These are phyloP conservation scores for Aspergillus piperis DNA, from an alignment of 2,329 filamentous ascomycete species.

Conservation along the genomic window DNA sequence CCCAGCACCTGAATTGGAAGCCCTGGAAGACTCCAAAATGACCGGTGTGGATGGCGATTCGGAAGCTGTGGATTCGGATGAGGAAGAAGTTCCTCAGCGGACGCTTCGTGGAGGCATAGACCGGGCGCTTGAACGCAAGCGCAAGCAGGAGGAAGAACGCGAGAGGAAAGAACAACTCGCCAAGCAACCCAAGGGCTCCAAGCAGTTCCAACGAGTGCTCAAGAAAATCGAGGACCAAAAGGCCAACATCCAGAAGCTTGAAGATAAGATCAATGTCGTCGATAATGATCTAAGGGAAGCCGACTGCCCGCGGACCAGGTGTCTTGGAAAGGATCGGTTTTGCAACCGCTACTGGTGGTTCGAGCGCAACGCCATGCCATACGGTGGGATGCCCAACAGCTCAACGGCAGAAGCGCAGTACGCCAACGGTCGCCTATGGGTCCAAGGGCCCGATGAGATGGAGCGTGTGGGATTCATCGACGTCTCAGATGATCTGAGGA, in stretches of 20 bases:
- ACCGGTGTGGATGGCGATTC: constrained; percentile 60
- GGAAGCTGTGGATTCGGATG: constrained; percentile 67
- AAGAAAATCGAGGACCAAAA: constrained; percentile 90
- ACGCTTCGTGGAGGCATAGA: constrained; percentile 65
- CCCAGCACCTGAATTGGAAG: constrained; percentile 45
- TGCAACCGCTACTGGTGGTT: constrained; percentile 99
- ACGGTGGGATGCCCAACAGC: constrained; percentile 80
- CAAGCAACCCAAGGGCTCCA: constrained; percentile 74
- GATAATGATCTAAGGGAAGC: constrained; percentile 94
- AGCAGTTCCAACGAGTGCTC: constrained; percentile 82
- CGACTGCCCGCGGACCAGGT: constrained; percentile 84
- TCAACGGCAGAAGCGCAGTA: constrained; percentile 86
- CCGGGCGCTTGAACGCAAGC: constrained; percentile 73
- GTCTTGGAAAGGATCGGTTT: constrained; percentile 91
- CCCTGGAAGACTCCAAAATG: constrained; percentile 42
- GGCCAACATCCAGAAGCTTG: constrained; percentile 74
- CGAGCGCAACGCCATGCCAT: constrained; percentile 97
- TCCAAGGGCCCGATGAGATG: constrained; percentile 89
- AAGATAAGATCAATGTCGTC: constrained; percentile 79
- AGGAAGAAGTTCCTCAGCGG: constrained; percentile 62
- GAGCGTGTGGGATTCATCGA: constrained; percentile 87
- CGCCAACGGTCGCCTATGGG: constrained; percentile 93
- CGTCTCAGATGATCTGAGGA: constrained; percentile 67
- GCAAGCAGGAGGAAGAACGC: constrained; percentile 70
- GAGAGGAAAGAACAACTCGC: constrained; percentile 68